Conservation (phyloP, 1,284 basidiomycete species). For the Termitomyces sp. region DNA sequence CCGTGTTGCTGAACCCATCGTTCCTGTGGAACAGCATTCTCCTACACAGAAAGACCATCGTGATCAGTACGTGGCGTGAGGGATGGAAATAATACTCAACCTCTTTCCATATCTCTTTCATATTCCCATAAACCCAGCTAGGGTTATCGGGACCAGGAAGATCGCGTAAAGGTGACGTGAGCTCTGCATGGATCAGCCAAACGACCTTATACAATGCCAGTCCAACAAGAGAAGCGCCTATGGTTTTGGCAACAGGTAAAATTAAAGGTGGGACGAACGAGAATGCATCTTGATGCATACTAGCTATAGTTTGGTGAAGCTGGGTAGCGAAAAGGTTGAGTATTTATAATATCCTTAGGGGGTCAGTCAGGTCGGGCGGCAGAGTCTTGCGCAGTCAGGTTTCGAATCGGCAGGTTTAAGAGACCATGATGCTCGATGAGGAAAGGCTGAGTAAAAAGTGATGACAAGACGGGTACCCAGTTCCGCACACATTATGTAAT, state of each 20-base stretch:
- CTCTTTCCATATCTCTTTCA: constrained; percentile 38
- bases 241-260: constrained; percentile 7
- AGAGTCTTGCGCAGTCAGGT: no score
- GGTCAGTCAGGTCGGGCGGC: no score
- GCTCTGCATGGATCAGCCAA: constrained; percentile 24
- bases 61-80: constrained; percentile 24
- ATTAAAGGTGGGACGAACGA: neutral
- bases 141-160: constrained; percentile 28
- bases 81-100: constrained; percentile 29
- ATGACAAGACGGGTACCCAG: no score
- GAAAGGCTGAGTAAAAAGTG: no score
- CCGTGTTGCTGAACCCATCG: constrained; percentile 57
- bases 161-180: constrained; percentile 22
- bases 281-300: neutral
- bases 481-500: no score
- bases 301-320: no score
- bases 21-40: constrained; percentile 39
- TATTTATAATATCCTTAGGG: no score
- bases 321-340: no score
- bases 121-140: constrained; percentile 51
- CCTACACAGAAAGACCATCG: constrained; percentile 21
- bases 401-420: no score
- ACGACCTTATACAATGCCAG: constrained; percentile 32
- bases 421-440: no score
- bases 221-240: constrained; percentile 17